These are phyloP conservation scores for Smittium culicis DNA, from an alignment of 371 early-diverging fungal species.

Conservation along the genomic window DNA sequence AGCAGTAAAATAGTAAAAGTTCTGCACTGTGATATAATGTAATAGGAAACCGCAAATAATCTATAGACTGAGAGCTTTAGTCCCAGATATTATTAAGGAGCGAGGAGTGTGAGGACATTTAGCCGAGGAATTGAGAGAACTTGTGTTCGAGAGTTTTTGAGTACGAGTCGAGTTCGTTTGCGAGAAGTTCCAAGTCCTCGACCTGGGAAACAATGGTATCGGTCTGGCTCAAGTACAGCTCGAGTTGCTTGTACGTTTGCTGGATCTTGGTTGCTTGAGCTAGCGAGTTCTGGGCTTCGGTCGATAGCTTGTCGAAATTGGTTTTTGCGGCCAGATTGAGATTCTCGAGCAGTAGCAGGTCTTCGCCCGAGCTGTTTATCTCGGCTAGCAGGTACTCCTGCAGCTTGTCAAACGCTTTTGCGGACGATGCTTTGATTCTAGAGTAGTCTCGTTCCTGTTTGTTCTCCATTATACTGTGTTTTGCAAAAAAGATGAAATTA, in stretches of 20 bases:
- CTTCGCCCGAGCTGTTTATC: conserved; percentile 6
- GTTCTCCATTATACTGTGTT: neutral
- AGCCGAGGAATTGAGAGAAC: neutral
- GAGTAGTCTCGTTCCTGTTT: neutral
- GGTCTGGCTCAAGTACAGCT: neutral
- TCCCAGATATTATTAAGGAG: too few relatives aligned
- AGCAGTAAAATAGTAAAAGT: too few relatives aligned
- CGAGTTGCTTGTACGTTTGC: conserved; percentile 7
- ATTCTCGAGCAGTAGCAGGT: conserved; percentile 7
- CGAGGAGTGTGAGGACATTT: too few relatives aligned
- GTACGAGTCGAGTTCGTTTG: conserved; percentile 4
- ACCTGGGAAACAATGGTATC: neutral
- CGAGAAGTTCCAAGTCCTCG: neutral
- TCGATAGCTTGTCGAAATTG: conserved; percentile 5
- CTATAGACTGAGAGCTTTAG: too few relatives aligned
- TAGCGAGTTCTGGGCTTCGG: conserved; percentile 3
- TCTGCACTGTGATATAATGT: too few relatives aligned
- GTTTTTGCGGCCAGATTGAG: conserved; percentile 3
- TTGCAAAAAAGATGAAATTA: too few relatives aligned
- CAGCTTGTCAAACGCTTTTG: conserved; percentile 5
- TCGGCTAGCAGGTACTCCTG: conserved; percentile 9
- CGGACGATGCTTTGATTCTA: neutral
- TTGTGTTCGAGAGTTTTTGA: neutral
- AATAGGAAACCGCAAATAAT: too few relatives aligned
- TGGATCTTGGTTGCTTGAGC: conserved; percentile 6